phyloP scores from a whole-genome alignment of 495 filamentous ascomycete species.

The Xylaria flabelliformis region DNA sequence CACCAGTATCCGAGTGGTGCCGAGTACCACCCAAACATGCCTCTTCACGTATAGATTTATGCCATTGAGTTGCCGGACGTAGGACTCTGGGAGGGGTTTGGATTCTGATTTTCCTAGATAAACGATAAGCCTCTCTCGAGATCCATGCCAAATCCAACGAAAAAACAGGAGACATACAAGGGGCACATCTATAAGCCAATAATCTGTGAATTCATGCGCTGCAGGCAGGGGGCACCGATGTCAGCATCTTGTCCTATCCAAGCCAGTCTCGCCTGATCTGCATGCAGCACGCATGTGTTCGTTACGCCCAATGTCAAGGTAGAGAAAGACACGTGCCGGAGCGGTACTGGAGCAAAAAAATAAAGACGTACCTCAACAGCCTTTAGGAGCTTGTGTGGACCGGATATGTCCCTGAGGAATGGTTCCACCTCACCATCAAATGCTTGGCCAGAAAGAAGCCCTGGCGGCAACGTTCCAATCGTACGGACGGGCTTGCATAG shows the following conservation, averaged over 20 bases:
- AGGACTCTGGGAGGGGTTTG: slow-evolving; percentile 5
- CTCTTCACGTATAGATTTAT: neutral
- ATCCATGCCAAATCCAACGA: slow-evolving; percentile 15
- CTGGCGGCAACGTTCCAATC: slow-evolving; percentile 10
- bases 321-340: slow-evolving; percentile 27
- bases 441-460: slow-evolving; percentile 10
- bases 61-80: slow-evolving; percentile 4
- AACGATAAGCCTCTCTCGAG: slow-evolving; percentile 16
- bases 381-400: slow-evolving; percentile 17
- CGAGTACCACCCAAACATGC: slow-evolving; percentile 12
- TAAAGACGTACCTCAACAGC: slow-evolving; percentile 9
- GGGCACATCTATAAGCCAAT: slow-evolving; percentile 15
- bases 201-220: slow-evolving; percentile 12
- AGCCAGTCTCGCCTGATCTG: slow-evolving; percentile 30
- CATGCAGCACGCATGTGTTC: slow-evolving; percentile 28
- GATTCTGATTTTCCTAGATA: slow-evolving; percentile 1
- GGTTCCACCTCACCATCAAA: slow-evolving; percentile 10
- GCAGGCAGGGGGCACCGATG: slow-evolving; percentile 25
- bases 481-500: slow-evolving; percentile 16
- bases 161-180: slow-evolving; percentile 11
- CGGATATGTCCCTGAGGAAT: slow-evolving; percentile 6
- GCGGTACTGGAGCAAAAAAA: slow-evolving; percentile 22
- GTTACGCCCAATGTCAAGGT: slow-evolving; percentile 28
- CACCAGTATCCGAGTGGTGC: slow-evolving; percentile 4
- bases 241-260: slow-evolving; percentile 24